Evolutionary conservation across 2,329 filamentous ascomycete species (phyloP), one percentile per base, ranked within the genome.

Genomic region (Exophiala aquamarina): DNA sequence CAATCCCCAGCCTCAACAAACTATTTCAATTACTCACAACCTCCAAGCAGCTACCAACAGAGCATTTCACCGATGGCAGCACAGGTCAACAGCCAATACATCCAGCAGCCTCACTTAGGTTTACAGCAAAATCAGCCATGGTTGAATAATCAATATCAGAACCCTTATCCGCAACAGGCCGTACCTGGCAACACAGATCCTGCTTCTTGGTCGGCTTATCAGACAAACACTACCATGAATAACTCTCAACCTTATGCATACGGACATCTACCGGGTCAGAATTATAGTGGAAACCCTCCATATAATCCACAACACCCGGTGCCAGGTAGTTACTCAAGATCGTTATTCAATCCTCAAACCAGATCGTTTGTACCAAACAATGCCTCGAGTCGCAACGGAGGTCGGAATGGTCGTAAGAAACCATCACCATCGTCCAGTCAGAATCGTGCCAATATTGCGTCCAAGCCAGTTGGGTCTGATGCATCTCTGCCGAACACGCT

Each of bases 291-390:
- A 48, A 50, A 43, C 28, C 11, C 45, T n/a, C 13, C 47, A 10
- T 53, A 47, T 14, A 49, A 49, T 44, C 23, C 41, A 10, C 86
- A 90, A 62, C 89, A 95, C 64, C 87, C 89, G 4, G 83, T 94
- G 47, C 88, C 89, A 11, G 89, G 89, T 28, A 93, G 86, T 68
- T 94, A 82, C 63, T 89, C 87, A 62, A 79, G 90, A 48, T 88
- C 89, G 59, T 82, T 86, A 10, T 96, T 97, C 72, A 96, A 96
- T 63, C 92, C 91, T 1, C 91, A 95, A 70, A 96, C 88, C 13
- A 88, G 95, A 62, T 87, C 91, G 0, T 96, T 97, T 66, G 81
- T 95, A 18, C 92, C 92, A 2, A 77, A 75, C 41, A 73, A 80
- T 34, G 58, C 61, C 23, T 51, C 64, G 28, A 53, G 61, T 11